Conservation (phyloP, 2,329 filamentous ascomycete genomes). For the Stemphylium beticola region DNA sequence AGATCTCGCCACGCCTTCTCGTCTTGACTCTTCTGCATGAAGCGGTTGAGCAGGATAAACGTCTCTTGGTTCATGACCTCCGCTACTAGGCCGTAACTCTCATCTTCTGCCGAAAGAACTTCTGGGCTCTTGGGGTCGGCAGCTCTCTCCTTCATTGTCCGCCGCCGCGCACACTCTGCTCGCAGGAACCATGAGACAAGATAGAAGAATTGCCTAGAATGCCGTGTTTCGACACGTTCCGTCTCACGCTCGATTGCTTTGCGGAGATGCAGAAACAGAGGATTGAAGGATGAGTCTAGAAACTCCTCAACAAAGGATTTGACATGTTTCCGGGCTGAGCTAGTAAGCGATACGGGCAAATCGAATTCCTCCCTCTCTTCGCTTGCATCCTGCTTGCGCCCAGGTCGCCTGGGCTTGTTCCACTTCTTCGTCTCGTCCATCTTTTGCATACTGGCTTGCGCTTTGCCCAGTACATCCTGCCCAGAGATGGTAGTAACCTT, state of each 20-base stretch:
- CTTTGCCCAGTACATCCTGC: conserved; percentile 80
- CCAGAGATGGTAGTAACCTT: conserved; percentile 88
- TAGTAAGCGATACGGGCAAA: conserved; percentile 70
- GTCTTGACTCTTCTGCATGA: conserved; percentile 79
- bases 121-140: conserved; percentile 53
- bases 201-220: conserved; percentile 89
- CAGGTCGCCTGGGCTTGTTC: conserved; percentile 73
- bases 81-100: conserved; percentile 85
- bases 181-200: conserved; percentile 90
- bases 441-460: conserved; percentile 76
- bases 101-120: conserved; percentile 59
- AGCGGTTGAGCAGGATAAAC: conserved; percentile 84
- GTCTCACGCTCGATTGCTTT: conserved; percentile 91
- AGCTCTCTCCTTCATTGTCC: conserved; percentile 59
- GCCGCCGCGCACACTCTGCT: conserved; percentile 77
- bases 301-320: conserved; percentile 89
- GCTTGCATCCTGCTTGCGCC: conserved; percentile 50
- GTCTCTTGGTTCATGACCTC: conserved; percentile 93
- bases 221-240: conserved; percentile 76
- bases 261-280: conserved; percentile 79
- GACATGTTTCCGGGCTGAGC: conserved; percentile 76
- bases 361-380: conserved; percentile 70
- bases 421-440: conserved; percentile 92
- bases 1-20: conserved; percentile 87
- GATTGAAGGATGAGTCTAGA: conserved; percentile 93